A percentile compares a stretch with the other conserved stretches of the same genome.
Conservation (phyloP, 345 rosid genomes). For the Litchi chinensis region DNA sequence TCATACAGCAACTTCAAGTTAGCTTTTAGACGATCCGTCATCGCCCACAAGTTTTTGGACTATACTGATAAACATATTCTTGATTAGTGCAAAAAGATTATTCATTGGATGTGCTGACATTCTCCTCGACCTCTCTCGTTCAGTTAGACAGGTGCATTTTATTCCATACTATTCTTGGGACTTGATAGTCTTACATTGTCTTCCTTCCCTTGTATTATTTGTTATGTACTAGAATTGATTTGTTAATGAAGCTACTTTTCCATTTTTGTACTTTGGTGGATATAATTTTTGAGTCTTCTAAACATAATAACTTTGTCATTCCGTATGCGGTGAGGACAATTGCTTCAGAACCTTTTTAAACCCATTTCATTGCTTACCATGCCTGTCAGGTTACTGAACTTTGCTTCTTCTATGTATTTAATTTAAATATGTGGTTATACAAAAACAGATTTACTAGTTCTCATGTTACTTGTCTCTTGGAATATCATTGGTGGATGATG, state of each 20-base stretch:
- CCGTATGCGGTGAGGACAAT: neutral
- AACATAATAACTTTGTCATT: neutral
- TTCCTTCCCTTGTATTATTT: neutral
- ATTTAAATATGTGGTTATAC: neutral
- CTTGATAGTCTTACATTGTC: constrained; percentile 5
- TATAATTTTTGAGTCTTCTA: neutral
- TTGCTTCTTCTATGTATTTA: neutral
- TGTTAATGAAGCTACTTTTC: neutral
- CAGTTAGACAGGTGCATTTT: constrained; percentile 21
- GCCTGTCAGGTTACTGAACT: neutral
- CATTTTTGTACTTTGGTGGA: neutral
- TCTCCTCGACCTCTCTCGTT: constrained; percentile 17
- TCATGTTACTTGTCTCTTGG: neutral
- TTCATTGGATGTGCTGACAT: constrained; percentile 24
- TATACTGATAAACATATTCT: constrained; percentile 22
- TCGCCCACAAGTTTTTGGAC: constrained; percentile 32
- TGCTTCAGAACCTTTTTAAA: neutral
- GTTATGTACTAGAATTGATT: constrained; percentile 8
- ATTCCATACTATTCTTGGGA: constrained; percentile 15
- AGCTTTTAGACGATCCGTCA: constrained; percentile 20
- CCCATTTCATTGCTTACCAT: neutral
- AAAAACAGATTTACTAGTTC: neutral
- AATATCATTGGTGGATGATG: neutral
- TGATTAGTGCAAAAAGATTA: constrained; percentile 16
- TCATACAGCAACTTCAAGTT: constrained; percentile 12